Evolutionary conservation across 2,329 filamentous ascomycete genomes (phyloP).

Genomic region (Apiospora saccharicola): DNA sequence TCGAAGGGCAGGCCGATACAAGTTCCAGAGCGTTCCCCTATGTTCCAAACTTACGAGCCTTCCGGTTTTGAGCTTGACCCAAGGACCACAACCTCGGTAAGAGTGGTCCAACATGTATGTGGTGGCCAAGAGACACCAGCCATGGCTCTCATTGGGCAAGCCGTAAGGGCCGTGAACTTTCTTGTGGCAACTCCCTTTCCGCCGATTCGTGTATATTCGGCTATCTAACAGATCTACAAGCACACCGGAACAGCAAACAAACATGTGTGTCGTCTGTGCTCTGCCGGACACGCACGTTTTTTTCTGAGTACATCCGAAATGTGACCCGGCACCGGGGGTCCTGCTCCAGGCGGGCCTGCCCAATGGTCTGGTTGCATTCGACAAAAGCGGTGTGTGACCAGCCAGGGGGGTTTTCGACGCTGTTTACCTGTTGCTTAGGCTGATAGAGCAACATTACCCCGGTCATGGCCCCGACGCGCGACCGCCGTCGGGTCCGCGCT

Average conservation of each 20-base stretch:
- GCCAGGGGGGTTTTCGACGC: not conserved
- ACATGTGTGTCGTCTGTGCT: not conserved
- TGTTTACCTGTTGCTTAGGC: too few relatives aligned
- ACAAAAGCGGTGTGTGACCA: constrained; percentile 19
- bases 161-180: not conserved
- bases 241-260: not conserved
- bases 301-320: not conserved
- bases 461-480: not conserved
- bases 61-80: not conserved
- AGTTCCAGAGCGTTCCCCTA: not conserved
- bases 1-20: not conserved
- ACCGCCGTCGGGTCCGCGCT: constrained; percentile 2
- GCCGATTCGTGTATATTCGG: constrained; percentile 6
- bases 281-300: constrained; percentile 1
- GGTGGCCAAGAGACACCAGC: not conserved
- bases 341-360: not conserved
- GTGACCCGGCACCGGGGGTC: not conserved
- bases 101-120: not conserved
- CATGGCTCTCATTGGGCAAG: not conserved
- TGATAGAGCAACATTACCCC: too few relatives aligned
- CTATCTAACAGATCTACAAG: constrained; percentile 10
- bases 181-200: not conserved
- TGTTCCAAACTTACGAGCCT: not conserved
- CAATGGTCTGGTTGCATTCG: constrained; percentile 1
- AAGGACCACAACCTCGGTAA: not conserved